phyloP scores from a whole-genome alignment of 305 asterid genomes.

The Fraxinus velutina region DNA sequence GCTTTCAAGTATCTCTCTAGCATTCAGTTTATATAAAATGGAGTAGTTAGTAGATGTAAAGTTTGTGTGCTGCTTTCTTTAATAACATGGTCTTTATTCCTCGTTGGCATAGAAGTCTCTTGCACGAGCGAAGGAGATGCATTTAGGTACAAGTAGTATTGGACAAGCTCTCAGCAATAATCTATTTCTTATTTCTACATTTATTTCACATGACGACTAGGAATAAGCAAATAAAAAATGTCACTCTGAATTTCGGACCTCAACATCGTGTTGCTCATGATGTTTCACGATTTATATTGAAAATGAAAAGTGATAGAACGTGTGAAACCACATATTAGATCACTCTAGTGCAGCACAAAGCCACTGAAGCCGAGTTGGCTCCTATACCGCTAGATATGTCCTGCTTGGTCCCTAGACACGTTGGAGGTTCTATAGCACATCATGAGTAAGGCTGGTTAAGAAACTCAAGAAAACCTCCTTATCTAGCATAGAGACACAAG shows the following conservation, averaged over 20 bases:
- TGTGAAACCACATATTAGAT: conserved; percentile 24
- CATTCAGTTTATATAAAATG: not conserved
- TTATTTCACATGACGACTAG: not conserved
- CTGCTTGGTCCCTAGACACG: not conserved
- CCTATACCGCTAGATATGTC: conserved; percentile 17
- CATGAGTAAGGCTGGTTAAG: not conserved
- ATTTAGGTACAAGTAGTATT: not conserved
- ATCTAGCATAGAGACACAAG: not conserved
- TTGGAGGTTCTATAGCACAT: not conserved
- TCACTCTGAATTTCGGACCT: not conserved
- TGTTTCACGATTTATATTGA: not conserved
- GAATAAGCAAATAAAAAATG: not conserved
- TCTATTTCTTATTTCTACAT: not conserved
- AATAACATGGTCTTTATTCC: not conserved
- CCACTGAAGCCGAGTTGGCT: conserved; percentile 20
- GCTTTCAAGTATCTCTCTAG: not conserved
- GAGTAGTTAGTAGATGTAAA: not conserved
- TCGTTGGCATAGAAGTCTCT: not conserved
- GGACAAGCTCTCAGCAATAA: not conserved
- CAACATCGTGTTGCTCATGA: not conserved
- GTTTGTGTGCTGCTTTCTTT: not conserved
- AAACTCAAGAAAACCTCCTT: not conserved
- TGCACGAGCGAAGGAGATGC: not conserved
- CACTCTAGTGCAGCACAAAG: conserved; percentile 18
- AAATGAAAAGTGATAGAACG: not conserved